phyloP scores from a whole-genome alignment of 2,329 filamentous ascomycete genomes.

The Grosmannia clavigera region DNA sequence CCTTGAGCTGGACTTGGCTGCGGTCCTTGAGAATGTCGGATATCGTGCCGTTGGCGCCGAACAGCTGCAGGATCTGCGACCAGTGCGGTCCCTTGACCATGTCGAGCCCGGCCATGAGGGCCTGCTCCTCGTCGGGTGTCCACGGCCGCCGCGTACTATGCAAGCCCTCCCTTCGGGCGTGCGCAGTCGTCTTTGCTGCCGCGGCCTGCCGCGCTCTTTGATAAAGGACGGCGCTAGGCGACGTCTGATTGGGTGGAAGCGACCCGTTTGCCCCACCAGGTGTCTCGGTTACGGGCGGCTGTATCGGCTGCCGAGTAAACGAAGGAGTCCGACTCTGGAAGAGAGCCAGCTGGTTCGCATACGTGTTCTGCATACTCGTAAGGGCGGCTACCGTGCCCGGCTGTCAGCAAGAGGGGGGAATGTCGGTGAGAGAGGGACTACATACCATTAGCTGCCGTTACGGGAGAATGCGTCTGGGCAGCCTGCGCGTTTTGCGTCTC shows the following conservation, averaged over 20 bases:
- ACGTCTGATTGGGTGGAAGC: slow-evolving; percentile 44
- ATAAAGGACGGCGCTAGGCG: slow-evolving; percentile 42
- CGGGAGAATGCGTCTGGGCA: slow-evolving; percentile 2
- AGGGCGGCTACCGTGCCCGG: slow-evolving; percentile 5
- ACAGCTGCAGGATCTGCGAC: slow-evolving; percentile 81
- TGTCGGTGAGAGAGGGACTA: not conserved
- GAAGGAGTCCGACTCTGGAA: slow-evolving; percentile 6
- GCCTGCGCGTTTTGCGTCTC: slow-evolving; percentile 3
- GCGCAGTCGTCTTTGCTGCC: slow-evolving; percentile 41
- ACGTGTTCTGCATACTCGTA: slow-evolving; percentile 10
- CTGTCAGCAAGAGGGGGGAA: not conserved
- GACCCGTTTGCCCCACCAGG: slow-evolving; percentile 14
- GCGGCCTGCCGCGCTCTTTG: slow-evolving; percentile 47
- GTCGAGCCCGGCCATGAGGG: slow-evolving; percentile 77
- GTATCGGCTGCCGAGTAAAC: slow-evolving; percentile 8
- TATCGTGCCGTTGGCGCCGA: slow-evolving; percentile 66
- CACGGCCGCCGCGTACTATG: slow-evolving; percentile 63
- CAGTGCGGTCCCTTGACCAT: slow-evolving; percentile 84
- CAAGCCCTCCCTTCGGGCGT: slow-evolving; percentile 42
- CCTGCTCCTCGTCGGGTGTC: slow-evolving; percentile 82
- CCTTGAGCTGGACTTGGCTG: slow-evolving; percentile 84
- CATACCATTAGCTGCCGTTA: slow-evolving; percentile 7
- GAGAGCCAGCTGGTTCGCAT: slow-evolving; percentile 9
- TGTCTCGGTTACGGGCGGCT: slow-evolving; percentile 19
- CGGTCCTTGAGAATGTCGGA: slow-evolving; percentile 77